Evolutionary conservation across 1,284 basidiomycete species (phyloP).

Genomic region (Austropuccinia psidii): DNA sequence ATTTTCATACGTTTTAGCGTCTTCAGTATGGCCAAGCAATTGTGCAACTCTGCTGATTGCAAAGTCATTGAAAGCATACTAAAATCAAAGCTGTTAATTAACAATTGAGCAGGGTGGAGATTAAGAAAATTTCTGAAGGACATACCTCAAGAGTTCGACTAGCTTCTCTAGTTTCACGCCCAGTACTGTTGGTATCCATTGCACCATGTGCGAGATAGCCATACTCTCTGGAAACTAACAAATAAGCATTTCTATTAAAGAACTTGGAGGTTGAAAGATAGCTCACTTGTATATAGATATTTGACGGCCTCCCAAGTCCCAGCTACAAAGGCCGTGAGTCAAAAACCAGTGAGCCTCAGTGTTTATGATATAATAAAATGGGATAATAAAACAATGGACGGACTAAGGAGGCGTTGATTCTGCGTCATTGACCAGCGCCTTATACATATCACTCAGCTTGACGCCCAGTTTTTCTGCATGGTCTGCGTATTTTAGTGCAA

Average conservation of each 20-base stretch:
- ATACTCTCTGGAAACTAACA: neutral
- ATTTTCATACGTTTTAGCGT: slow-evolving; percentile 50
- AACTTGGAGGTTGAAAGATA: neutral
- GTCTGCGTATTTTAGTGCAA: neutral
- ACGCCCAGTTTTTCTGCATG: slow-evolving; percentile 39
- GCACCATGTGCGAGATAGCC: neutral
- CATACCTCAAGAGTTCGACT: neutral
- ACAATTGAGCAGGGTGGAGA: neutral
- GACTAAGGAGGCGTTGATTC: neutral
- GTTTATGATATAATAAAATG: too few species aligned
- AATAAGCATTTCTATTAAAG: neutral
- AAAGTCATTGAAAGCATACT: neutral
- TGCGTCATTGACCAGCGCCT: slow-evolving; percentile 41
- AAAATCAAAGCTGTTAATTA: neutral
- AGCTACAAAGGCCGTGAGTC: neutral
- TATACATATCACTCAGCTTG: slow-evolving; percentile 41
- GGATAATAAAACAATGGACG: neutral
- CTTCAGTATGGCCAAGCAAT: neutral
- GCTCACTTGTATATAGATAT: neutral
- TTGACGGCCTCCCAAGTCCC: slow-evolving; percentile 3
- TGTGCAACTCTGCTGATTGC: neutral
- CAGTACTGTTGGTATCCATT: slow-evolving; percentile 6
- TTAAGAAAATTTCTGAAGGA: neutral
- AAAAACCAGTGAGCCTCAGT: neutral
- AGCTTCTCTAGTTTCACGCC: slow-evolving; percentile 8